phyloP scores from a whole-genome alignment of 768 basidiomycete genomes.

The Cystobasidium ongulense region DNA sequence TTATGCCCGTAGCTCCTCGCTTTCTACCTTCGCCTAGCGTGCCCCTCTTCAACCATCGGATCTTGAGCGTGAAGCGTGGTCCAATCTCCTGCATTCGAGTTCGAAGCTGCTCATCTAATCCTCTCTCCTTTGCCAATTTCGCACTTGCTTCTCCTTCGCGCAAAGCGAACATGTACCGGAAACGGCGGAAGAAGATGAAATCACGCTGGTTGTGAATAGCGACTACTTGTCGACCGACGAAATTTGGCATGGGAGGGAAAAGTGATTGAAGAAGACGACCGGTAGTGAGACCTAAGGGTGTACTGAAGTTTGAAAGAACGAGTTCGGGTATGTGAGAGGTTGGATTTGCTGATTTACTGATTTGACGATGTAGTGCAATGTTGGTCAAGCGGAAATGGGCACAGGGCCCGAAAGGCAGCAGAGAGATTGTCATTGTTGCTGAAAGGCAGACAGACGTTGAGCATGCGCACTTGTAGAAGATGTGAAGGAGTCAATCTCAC shows the following conservation, averaged over 20 bases:
- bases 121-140: conserved; percentile 32
- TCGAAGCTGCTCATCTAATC: conserved; percentile 91
- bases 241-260: conserved; percentile 89
- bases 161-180: conserved; percentile 55
- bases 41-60: conserved; percentile 80
- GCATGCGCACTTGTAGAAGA: neutral
- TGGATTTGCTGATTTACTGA: conserved; percentile 64
- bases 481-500: conserved; percentile 52
- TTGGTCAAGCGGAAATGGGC: conserved; percentile 93
- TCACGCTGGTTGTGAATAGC: conserved; percentile 96
- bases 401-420: conserved; percentile 84
- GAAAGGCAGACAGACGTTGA: conserved; percentile 30
- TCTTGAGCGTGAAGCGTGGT: conserved; percentile 89
- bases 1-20: conserved; percentile 42
- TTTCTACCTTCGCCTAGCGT: conserved; percentile 51
- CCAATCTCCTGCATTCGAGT: conserved; percentile 95
- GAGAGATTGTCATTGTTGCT: conserved; percentile 88
- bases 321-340: conserved; percentile 92
- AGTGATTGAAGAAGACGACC: conserved; percentile 93
- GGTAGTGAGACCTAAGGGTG: conserved; percentile 81
- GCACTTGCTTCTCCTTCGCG: conserved; percentile 28
- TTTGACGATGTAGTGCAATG: conserved; percentile 45
- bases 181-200: conserved; percentile 92
- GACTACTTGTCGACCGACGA: conserved; percentile 91
- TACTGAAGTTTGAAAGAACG: conserved; percentile 87